phyloP scores from a whole-genome alignment of 495 filamentous ascomycete genomes.

The Talaromyces stipitatus region DNA sequence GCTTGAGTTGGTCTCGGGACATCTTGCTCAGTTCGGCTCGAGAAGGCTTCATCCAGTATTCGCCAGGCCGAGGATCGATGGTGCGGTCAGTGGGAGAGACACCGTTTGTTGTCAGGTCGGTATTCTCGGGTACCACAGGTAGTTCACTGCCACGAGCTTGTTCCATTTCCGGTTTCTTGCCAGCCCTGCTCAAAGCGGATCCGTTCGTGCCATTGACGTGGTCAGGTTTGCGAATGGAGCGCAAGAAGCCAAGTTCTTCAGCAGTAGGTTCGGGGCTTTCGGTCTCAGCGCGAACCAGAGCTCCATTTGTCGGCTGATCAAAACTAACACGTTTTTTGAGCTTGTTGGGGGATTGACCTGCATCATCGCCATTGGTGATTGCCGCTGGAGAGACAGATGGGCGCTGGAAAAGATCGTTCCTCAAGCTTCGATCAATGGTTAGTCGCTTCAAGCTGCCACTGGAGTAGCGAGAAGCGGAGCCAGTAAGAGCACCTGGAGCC shows the following conservation, averaged over 20 bases:
- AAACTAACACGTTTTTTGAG: conserved; percentile 87
- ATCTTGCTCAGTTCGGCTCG: conserved; percentile 64
- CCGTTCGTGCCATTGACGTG: conserved; percentile 39
- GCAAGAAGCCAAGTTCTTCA: conserved; percentile 61
- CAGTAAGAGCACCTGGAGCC: conserved; percentile 76
- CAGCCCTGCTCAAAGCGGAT: conserved; percentile 9
- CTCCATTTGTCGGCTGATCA: conserved; percentile 50
- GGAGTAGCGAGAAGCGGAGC: conserved; percentile 52
- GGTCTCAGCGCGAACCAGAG: conserved; percentile 36
- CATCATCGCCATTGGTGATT: conserved; percentile 43
- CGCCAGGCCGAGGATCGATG: conserved; percentile 53
- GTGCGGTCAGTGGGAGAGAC: conserved; percentile 24
- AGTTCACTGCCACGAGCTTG: conserved; percentile 70
- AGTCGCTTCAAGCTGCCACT: conserved; percentile 76
- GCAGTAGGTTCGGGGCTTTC: conserved; percentile 47
- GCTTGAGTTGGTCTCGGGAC: conserved; percentile 63
- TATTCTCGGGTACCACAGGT: conserved; percentile 68
- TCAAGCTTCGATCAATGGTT: conserved; percentile 78
- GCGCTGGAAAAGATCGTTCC: conserved; percentile 62
- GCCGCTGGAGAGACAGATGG: conserved; percentile 36
- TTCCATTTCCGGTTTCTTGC: conserved; percentile 57
- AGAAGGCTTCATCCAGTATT: conserved; percentile 79
- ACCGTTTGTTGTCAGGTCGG: conserved; percentile 28
- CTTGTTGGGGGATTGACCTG: conserved; percentile 27
- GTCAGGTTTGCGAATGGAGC: conserved; percentile 44